These are phyloP conservation scores for Ceratobasidium sp. DNA, from an alignment of 1,284 basidiomycete genomes.

Conservation along the genomic window DNA sequence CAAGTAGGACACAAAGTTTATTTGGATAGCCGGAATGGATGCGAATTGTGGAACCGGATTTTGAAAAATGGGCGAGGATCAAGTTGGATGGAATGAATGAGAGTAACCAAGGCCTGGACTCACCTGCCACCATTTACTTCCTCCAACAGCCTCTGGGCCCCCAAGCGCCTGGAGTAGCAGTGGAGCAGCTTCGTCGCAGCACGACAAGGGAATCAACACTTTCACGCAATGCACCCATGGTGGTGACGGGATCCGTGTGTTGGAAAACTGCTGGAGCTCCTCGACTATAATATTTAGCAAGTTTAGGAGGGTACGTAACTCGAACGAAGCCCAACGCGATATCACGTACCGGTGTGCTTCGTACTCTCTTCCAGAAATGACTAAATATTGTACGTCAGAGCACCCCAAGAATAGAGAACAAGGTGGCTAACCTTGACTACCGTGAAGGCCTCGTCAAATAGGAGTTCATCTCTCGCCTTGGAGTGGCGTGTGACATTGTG, in stretches of 20 bases:
- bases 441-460: conserved; percentile 84
- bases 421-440: conserved; percentile 69
- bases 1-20: conserved; percentile 39
- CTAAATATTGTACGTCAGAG: conserved; percentile 45
- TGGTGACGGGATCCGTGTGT: conserved; percentile 84
- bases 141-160: conserved; percentile 66
- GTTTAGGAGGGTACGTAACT: conserved; percentile 10
- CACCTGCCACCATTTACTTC: conserved; percentile 43
- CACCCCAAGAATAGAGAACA: not conserved
- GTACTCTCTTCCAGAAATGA: conserved; percentile 59
- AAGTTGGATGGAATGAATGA: not conserved
- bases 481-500: conserved; percentile 54
- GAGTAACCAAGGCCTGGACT: conserved; percentile 80
- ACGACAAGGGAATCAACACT: conserved; percentile 73
- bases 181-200: conserved; percentile 79
- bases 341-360: conserved; percentile 45
- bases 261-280: conserved; percentile 84
- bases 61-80: not conserved
- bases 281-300: conserved; percentile 74
- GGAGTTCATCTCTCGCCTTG: conserved; percentile 74
- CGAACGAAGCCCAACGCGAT: not conserved
- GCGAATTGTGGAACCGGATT: not conserved
- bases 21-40: not conserved
- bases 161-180: conserved; percentile 83
- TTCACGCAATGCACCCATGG: conserved; percentile 86